These are phyloP conservation scores for Colletotrichum endophyticum DNA, from an alignment of 2,329 filamentous ascomycete genomes.

Conservation along the genomic window DNA sequence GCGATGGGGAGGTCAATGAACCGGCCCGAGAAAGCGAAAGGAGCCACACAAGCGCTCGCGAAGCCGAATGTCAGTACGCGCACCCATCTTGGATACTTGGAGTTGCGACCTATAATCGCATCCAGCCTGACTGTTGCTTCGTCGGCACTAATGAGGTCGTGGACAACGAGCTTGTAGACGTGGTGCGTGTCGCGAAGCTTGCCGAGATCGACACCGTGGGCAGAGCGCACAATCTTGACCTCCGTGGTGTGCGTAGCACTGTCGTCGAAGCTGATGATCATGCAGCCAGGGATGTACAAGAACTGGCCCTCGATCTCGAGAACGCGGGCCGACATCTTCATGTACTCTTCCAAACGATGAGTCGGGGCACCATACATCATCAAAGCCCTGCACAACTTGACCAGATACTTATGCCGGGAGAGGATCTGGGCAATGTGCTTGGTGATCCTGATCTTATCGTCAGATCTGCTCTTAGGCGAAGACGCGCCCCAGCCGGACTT, in stretches of 20 bases:
- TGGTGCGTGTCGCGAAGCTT: conserved; percentile 76
- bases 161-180: conserved; percentile 83
- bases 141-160: conserved; percentile 75
- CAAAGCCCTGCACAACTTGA: conserved; percentile 82
- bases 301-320: conserved; percentile 90
- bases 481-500: conserved; percentile 16
- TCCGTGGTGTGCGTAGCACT: conserved; percentile 76
- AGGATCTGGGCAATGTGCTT: conserved; percentile 72
- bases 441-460: conserved; percentile 50
- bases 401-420: conserved; percentile 80
- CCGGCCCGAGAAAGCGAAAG: conserved; percentile 79
- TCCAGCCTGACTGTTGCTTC: conserved; percentile 70
- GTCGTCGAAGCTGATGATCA: conserved; percentile 93
- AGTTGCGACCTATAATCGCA: conserved; percentile 55
- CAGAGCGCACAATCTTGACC: conserved; percentile 73
- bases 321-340: conserved; percentile 88
- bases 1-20: conserved; percentile 80
- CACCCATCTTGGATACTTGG: conserved; percentile 48
- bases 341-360: conserved; percentile 89
- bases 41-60: conserved; percentile 77
- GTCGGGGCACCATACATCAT: conserved; percentile 93
- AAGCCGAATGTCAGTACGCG: conserved; percentile 74
- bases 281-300: conserved; percentile 87
- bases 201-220: conserved; percentile 75
- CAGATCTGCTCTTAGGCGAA: conserved; percentile 9